Evolutionary conservation across 192 early-diverging fungal genomes (phyloP), one percentile per base, ranked within the genome.

Genomic region (Coemansia sp.): DNA sequence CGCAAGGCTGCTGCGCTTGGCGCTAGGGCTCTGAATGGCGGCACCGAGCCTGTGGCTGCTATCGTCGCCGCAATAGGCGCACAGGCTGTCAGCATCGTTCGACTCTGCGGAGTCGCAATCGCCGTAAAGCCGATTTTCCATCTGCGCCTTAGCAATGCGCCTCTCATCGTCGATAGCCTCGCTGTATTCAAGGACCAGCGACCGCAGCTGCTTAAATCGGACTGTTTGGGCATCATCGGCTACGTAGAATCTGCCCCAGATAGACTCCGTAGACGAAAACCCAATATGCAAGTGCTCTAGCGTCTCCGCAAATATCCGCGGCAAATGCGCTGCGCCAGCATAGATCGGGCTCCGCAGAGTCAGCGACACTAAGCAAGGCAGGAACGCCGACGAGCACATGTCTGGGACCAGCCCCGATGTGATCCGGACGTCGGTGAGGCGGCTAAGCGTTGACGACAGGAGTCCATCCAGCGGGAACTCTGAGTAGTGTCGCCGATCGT

Each of bases 391-490:
- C 8, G 66, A 56, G n/a, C 67, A 60, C 38, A 79, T 55, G 8
- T 61, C 62, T 13, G 76, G 76, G 40, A 68, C 53, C 33, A 79
- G 59, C 14, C 67, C 67, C 33, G 76, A 66, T 8, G 37, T 36
- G 10, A 71, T 46, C 10, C 59, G 21, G 8, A 79, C 43, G 10
- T 63, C 56, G 0, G 40, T 18, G 3, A 79, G 50, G 23, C 67
- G 59, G 21, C 66, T 66, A 24, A 79, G 60, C 37, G 60, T 66
- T 6, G 76, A 73, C 33, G 70, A 60, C 1, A 79, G 55, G 38
- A 79, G 42, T 0, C 70, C 70, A 51, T 79, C 71, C 0, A 79
- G 61, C 21, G 70, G 76, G 33, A 79, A 79, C 46, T 79, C 76
- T 14, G 60, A 1, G 50, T 73, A 79, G 37, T 62, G 55, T 11